phyloP scores from a whole-genome alignment of 768 basidiomycete genomes.

The Harrya chromipes region DNA sequence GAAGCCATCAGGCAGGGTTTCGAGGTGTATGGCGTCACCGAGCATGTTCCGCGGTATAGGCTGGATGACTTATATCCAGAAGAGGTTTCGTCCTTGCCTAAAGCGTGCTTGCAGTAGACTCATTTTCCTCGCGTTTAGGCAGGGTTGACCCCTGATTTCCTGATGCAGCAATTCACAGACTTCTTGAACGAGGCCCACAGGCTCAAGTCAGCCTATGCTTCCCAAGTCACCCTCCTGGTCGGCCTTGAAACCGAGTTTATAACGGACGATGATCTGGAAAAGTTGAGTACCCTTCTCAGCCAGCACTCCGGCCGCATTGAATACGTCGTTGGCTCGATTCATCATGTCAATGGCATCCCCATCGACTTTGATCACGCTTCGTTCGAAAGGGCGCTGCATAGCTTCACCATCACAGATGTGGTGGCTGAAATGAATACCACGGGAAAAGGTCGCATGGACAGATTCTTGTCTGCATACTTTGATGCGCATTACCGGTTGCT shows the following conservation, averaged over 20 bases:
- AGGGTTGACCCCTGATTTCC: conserved; percentile 46
- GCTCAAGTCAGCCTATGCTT: conserved; percentile 59
- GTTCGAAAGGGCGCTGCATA: conserved; percentile 58
- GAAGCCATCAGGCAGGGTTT: conserved; percentile 82
- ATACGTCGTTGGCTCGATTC: conserved; percentile 90
- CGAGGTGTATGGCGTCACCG: conserved; percentile 79
- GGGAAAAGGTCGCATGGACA: conserved; percentile 34
- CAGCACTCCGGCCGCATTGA: conserved; percentile 56
- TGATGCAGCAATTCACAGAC: conserved; percentile 62
- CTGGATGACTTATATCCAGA: conserved; percentile 86
- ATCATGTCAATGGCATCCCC: conserved; percentile 83
- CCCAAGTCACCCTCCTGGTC: conserved; percentile 72
- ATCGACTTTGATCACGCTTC: conserved; percentile 88
- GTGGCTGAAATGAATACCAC: conserved; percentile 22
- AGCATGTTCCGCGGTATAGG: conserved; percentile 91
- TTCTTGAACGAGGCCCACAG: conserved; percentile 82
- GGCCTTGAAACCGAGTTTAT: conserved; percentile 95
- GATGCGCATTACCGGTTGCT: conserved; percentile 81
- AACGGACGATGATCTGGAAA: conserved; percentile 58
- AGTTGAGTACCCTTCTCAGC: conserved; percentile 51
- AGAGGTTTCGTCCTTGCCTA: conserved; percentile 57
- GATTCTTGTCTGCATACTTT: conserved; percentile 69
- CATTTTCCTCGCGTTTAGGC: conserved; percentile 41
- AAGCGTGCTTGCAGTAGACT: conserved; percentile 5
- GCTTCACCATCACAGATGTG: conserved; percentile 34